A percentile compares a stretch with the other conserved stretches of the same genome.
These are phyloP conservation scores for Xylaria sp. DNA, from an alignment of 2,329 filamentous ascomycete species.

Conservation along the genomic window DNA sequence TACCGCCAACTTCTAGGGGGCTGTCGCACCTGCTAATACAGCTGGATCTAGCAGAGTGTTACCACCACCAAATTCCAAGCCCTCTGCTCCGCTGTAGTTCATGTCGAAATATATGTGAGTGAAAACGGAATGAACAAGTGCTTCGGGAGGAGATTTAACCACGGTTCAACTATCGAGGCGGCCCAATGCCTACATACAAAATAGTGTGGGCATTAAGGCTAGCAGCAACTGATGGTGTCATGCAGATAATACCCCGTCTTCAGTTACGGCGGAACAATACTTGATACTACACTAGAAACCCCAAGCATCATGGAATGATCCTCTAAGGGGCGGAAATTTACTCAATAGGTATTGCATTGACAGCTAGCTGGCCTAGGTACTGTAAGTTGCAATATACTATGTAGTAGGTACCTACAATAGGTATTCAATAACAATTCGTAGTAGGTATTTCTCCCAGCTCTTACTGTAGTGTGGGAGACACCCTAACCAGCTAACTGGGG, in stretches of 20 bases:
- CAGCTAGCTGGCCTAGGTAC: no score
- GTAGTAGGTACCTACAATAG: no score
- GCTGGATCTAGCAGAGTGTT: conserved; percentile 5
- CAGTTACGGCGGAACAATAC: no score
- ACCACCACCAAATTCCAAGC: background rate
- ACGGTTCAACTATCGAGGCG: background rate
- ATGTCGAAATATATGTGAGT: background rate
- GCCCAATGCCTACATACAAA: background rate
- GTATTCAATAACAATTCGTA: no score
- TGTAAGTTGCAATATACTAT: no score
- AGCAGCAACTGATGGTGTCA: background rate
- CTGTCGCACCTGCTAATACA: background rate
- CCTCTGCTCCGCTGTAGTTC: conserved; percentile 4
- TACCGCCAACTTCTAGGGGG: background rate
- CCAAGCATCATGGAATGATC: background rate
- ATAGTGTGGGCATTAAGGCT: no score
- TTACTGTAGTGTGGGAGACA: background rate
- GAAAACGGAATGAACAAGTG: background rate
- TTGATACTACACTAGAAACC: background rate
- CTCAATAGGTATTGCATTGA: no score
- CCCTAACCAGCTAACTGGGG: background rate
- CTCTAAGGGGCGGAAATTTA: background rate
- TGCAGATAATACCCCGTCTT: background rate
- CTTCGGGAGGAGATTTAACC: background rate
- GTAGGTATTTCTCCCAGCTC: no score